A percentile compares a stretch with the other conserved stretches of the same genome.
Evolutionary conservation across 1,284 basidiomycete genomes (phyloP).

Genomic region (Cerioporus squamosus): DNA sequence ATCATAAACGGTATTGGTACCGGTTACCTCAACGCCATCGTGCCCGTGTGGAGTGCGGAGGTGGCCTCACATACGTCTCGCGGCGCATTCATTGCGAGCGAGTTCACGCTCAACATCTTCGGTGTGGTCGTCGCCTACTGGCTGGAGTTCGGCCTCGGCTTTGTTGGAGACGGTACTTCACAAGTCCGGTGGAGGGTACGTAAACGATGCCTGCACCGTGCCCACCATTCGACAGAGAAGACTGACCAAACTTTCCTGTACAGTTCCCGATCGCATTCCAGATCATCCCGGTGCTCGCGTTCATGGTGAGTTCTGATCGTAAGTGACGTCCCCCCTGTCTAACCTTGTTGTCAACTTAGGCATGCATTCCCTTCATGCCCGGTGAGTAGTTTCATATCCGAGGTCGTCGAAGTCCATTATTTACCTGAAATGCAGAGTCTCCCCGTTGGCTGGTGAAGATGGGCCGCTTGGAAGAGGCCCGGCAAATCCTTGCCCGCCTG

Average conservation of each 20-base stretch:
- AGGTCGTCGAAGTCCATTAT: constrained; percentile 3
- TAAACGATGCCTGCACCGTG: not conserved
- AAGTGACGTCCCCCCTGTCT: not conserved
- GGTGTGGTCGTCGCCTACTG: constrained; percentile 60
- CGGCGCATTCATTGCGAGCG: constrained; percentile 43
- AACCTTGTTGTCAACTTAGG: constrained; percentile 11
- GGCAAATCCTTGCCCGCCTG: constrained; percentile 42
- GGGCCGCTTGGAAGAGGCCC: constrained; percentile 51
- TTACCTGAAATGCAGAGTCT: constrained; percentile 43
- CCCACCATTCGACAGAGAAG: not conserved
- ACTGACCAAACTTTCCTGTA: constrained; percentile 26
- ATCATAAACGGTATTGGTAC: constrained; percentile 58
- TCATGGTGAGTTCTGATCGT: constrained; percentile 37
- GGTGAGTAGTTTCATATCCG: constrained; percentile 27
- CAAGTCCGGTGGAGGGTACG: constrained; percentile 48
- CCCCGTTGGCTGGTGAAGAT: constrained; percentile 61
- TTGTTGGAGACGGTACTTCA: constrained; percentile 48
- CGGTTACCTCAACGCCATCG: constrained; percentile 54
- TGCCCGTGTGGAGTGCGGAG: constrained; percentile 56
- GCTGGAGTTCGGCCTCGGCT: constrained; percentile 56
- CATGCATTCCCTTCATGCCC: constrained; percentile 31
- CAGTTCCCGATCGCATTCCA: constrained; percentile 55
- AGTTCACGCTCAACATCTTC: constrained; percentile 50
- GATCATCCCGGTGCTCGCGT: constrained; percentile 48
- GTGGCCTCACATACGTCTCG: constrained; percentile 50